Evolutionary conservation across 2,329 filamentous ascomycete genomes (phyloP), one percentile per base, ranked within the genome.

Genomic region (Aspergillus novofumigatus): DNA sequence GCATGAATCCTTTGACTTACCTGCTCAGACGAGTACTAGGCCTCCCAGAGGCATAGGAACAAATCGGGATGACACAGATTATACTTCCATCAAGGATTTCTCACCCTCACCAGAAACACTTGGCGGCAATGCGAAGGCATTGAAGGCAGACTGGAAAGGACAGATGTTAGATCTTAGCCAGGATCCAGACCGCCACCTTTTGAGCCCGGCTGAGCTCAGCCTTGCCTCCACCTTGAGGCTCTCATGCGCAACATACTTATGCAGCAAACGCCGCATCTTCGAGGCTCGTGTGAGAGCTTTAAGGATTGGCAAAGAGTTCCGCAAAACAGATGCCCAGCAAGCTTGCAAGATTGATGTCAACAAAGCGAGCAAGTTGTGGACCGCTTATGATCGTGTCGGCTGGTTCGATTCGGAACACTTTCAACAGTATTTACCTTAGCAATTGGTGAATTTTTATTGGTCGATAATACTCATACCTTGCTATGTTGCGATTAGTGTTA

Each of bases 331-430:
- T 71, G 91, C 92, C 4, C 93, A 97, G 74, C 90, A 96, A 72
- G 91, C 91, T n/a, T 96, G 91, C 82, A 95, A 95, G 79, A 96
- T 97, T 62, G 93, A 97, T 68, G 93, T 97, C 72, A 97, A 97
- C 80, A 97, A 97, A 80, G 91, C 92, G 3, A 95, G 91, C 63
- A 93, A 93, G 74, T 81, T 97, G 49, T 96, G 91, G 90, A 87
- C 86, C 41, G 91, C 91, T 5, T 97, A 91, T 70, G 90, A 96
- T 51, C 88, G 86, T 66, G 90, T 94, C 41, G 89, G 89, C 65
- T 96, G 92, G 91, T 86, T 96, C 61, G 81, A 89, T 45, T 74
- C 74, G 9, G 72, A 79, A 48, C 75, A 77, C 68, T 82, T 84
- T 60, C 66, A 73, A 56, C 69, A 80, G 59, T 78, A 76, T 61